phyloP scores from a whole-genome alignment of 257 asterid species.

The Pogostemon cablin region DNA sequence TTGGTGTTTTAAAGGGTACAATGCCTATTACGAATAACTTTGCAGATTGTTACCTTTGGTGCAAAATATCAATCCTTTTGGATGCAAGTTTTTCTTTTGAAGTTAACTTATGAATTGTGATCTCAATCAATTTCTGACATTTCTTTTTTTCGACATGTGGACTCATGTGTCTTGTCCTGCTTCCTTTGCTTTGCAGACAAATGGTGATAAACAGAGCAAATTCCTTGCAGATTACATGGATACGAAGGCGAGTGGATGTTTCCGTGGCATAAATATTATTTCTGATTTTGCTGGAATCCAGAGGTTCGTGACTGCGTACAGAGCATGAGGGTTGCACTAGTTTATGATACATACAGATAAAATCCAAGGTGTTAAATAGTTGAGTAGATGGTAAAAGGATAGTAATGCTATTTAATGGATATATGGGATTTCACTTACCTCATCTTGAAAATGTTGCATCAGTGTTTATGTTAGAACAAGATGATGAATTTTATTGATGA shows the following conservation, averaged over 20 bases:
- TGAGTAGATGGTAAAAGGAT: no score
- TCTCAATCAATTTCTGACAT: neutral
- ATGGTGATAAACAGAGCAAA: constrained; percentile 75
- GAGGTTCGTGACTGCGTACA: constrained; percentile 79
- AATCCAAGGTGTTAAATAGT: no score
- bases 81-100: neutral
- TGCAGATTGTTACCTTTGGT: no score
- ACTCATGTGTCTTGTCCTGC: neutral
- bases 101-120: neutral
- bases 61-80: neutral
- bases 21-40: no score
- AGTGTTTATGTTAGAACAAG: no score
- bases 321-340: constrained; percentile 38
- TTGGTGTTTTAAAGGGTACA: no score
- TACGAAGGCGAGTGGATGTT: constrained; percentile 51
- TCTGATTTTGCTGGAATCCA: constrained; percentile 73
- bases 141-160: neutral
- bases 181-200: constrained; percentile 64
- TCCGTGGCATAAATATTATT: constrained; percentile 46
- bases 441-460: no score
- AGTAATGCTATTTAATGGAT: no score
- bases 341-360: neutral
- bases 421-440: no score
- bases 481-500: no score
- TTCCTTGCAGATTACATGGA: constrained; percentile 56